Base-by-base conservation (phyloP, 148 eudicot species). In the Gaultheria prostrata region DNA sequence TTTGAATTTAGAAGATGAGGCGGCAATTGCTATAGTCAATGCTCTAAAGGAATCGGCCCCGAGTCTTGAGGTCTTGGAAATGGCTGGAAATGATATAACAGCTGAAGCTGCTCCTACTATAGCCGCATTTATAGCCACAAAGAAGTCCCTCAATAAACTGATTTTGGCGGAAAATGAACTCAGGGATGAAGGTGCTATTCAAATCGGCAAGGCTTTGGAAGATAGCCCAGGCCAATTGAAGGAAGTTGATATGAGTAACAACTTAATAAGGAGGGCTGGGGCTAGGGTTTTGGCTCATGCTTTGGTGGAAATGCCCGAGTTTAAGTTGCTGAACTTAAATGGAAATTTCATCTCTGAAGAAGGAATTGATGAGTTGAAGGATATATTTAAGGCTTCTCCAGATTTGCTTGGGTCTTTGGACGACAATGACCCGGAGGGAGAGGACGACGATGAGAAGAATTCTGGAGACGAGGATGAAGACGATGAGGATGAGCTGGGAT, bases 61-160 rank as follows among this genome's bases (percentile, higher is more conserved):
- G 20, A 73, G 83, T 46, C 92, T 92, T 33, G 84, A 79, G 51
- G 87, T 92, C 35, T 72, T 92, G 74, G 93, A 92, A 80, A 91
- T 92, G 91, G 92, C 95, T 6, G 93, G 95, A 80, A 92, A 92
- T 81, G 93, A 91, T 26, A 86, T 92, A 21, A 91, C 91, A 5
- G 74, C 82, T 15, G 84, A 84, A 77, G 89, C 88, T 63, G 89
- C 92, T 76, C 78, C 87, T 4, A 82, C 85, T 78, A 78, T 92
- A 63, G 89, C 90, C 83, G 86, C 86, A 63, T 90, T 88, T 63
- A 82, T 92, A 69, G 86, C 88, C n/a, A 78, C 54, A 43, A 89
- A 86, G 78, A 87, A 84, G 78, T 53, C 56, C 32, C 89, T 92
- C 1, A 84, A 82, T 45, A 89, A 88, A 80, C 80, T 92, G 77